These are phyloP conservation scores for Adansonia grandidieri DNA, from an alignment of 441 rosid species.

Conservation along the genomic window DNA sequence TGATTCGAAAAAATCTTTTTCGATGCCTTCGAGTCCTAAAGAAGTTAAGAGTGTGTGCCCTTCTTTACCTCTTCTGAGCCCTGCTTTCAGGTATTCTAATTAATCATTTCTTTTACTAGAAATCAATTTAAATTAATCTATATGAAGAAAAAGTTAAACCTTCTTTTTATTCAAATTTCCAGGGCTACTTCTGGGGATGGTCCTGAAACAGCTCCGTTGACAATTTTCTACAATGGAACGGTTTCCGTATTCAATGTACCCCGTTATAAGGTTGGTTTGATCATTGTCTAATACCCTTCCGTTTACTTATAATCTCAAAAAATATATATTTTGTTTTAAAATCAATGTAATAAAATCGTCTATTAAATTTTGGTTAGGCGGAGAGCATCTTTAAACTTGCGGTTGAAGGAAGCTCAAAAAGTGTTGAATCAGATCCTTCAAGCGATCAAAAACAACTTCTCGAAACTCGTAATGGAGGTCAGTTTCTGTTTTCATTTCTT, in stretches of 20 bases:
- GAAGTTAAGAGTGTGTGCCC: conserved; percentile 37
- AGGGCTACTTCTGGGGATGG: conserved; percentile 33
- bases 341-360: neutral
- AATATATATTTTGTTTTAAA: neutral
- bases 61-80: conserved; percentile 41
- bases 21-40: conserved; percentile 60
- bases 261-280: conserved; percentile 48
- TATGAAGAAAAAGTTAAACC: neutral
- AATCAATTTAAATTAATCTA: neutral
- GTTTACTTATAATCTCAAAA: neutral
- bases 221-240: conserved; percentile 81
- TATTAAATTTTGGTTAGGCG: conserved; percentile 39
- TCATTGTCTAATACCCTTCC: neutral
- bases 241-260: conserved; percentile 72
- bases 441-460: conserved; percentile 46
- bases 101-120: neutral
- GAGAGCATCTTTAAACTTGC: conserved; percentile 71
- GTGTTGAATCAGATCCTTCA: conserved; percentile 28
- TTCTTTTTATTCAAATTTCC: conserved; percentile 14
- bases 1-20: conserved; percentile 36
- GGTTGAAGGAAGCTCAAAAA: conserved; percentile 42
- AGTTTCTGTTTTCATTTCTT: conserved; percentile 1
- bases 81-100: conserved; percentile 43
- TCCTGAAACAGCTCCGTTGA: conserved; percentile 60
- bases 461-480: conserved; percentile 64